Evolutionary conservation across 2,329 filamentous ascomycete species (phyloP).

Genomic region (Xylaria digitata): DNA sequence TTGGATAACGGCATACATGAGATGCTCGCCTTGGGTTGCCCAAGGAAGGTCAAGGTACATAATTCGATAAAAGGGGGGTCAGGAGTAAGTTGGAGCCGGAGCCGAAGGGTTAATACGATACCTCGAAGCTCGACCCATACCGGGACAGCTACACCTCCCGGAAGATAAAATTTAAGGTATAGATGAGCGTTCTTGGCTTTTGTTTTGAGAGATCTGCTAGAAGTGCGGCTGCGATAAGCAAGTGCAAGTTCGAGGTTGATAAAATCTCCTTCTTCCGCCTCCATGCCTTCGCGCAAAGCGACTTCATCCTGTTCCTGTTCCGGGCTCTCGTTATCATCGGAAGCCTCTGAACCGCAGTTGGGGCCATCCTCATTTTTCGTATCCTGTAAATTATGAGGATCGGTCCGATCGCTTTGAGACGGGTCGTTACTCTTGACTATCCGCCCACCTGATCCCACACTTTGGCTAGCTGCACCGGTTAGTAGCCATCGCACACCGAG

Average conservation of each 20-base stretch:
- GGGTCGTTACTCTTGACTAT: slow-evolving; percentile 59
- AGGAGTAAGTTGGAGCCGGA: slow-evolving; percentile 77
- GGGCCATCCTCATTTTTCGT: slow-evolving; percentile 49
- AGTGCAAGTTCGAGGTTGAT: slow-evolving; percentile 81
- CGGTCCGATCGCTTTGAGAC: slow-evolving; percentile 60
- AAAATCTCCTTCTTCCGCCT: slow-evolving; percentile 81
- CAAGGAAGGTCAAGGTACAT: slow-evolving; percentile 78
- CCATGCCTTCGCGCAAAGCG: slow-evolving; percentile 69
- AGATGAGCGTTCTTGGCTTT: slow-evolving; percentile 80
- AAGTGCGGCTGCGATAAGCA: slow-evolving; percentile 74
- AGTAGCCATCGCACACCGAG: slow-evolving; percentile 79
- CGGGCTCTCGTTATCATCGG: slow-evolving; percentile 44
- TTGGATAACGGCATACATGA: slow-evolving; percentile 77
- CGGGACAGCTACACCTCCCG: slow-evolving; percentile 64
- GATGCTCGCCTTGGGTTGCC: slow-evolving; percentile 77
- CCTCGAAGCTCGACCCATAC: slow-evolving; percentile 82
- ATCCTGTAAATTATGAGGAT: slow-evolving; percentile 52
- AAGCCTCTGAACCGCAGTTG: slow-evolving; percentile 47
- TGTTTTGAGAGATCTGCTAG: slow-evolving; percentile 67
- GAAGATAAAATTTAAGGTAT: slow-evolving; percentile 76
- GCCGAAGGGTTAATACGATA: slow-evolving; percentile 74
- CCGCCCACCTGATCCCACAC: slow-evolving; percentile 69
- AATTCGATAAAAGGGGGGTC: slow-evolving; percentile 83
- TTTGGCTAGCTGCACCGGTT: slow-evolving; percentile 73
- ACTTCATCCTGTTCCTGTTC: slow-evolving; percentile 54